Percentiles rank a stretch among this genome's conserved stretches.
These are phyloP conservation scores for Symbiodinium pilosum DNA, from an alignment of 73 alveolate species.

Conservation along the genomic window DNA sequence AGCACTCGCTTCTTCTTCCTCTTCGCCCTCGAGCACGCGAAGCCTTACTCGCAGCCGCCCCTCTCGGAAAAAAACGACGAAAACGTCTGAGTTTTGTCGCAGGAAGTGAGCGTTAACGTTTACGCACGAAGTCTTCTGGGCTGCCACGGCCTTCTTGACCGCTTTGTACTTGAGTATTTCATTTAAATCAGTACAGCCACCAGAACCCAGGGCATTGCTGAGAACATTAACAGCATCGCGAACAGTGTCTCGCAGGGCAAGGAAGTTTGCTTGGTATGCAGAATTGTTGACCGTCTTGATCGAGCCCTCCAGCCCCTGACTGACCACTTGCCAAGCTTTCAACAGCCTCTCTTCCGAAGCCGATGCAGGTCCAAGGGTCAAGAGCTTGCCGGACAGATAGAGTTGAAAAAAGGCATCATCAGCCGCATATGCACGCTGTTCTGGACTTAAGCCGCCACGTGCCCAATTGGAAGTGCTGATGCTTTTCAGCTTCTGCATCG, in stretches of 20 bases:
- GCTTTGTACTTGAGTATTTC: not conserved
- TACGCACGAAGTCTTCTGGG: constrained; percentile 15
- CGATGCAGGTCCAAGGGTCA: not conserved
- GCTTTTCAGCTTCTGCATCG: constrained; percentile 45
- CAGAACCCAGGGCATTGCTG: constrained; percentile 60
- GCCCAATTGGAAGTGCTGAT: constrained; percentile 67
- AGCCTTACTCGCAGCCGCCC: constrained; percentile 34
- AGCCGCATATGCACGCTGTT: constrained; percentile 69
- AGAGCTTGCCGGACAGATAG: constrained; percentile 46
- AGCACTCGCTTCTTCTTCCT: not conserved
- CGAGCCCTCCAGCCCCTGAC: not conserved
- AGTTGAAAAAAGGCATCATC: constrained; percentile 79
- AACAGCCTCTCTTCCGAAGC: not conserved
- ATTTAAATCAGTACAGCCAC: constrained; percentile 47
- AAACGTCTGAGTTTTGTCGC: constrained; percentile 21
- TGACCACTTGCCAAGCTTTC: constrained; percentile 15
- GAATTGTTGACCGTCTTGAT: constrained; percentile 55
- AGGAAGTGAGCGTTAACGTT: constrained; percentile 41
- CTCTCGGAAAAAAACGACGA: constrained; percentile 13
- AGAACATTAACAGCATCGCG: constrained; percentile 46
- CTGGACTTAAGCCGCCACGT: not conserved
- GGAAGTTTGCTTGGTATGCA: not conserved
- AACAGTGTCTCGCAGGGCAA: constrained; percentile 3
- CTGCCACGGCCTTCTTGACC: constrained; percentile 30
- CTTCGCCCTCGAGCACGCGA: not conserved